Conservation (phyloP, 352 stramenopile genomes). For the Pelagophyceae sp. region DNA sequence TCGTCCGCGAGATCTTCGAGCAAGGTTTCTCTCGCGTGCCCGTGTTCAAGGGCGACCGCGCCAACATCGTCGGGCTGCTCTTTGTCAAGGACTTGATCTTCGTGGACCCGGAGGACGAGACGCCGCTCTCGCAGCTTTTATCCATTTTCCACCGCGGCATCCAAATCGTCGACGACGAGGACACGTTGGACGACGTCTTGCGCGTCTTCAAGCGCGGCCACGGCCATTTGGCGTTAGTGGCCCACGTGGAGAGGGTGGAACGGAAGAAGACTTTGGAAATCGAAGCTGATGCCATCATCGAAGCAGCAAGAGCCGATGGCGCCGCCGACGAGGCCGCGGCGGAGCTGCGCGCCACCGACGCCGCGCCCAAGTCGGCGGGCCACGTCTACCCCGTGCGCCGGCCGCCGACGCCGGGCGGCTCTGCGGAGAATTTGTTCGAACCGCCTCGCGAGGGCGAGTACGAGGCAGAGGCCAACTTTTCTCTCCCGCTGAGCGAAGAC, state of each 20-base stretch:
- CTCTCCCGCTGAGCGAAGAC: conserved; percentile 23
- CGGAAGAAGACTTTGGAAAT: conserved; percentile 21
- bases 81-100: conserved; percentile 98
- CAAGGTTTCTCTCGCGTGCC: conserved; percentile 89
- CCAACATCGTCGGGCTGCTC: conserved; percentile 88
- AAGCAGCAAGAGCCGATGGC: no score
- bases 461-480: not conserved
- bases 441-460: not conserved
- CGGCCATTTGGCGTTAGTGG: conserved; percentile 84
- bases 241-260: conserved; percentile 69
- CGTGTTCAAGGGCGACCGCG: conserved; percentile 56
- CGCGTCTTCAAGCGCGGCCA: conserved; percentile 82
- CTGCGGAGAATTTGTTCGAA: no score
- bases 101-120: conserved; percentile 86
- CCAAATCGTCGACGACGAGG: conserved; percentile 70
- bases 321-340: not conserved
- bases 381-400: no score
- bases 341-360: not conserved
- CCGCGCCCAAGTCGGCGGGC: not conserved
- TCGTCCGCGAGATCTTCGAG: conserved; percentile 87
- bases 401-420: not conserved
- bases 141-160: conserved; percentile 64
- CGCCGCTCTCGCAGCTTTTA: conserved; percentile 56
- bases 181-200: conserved; percentile 74
- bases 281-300: no score